phyloP scores from a whole-genome alignment of 345 rosid species.

The Pistacia atlantica region DNA sequence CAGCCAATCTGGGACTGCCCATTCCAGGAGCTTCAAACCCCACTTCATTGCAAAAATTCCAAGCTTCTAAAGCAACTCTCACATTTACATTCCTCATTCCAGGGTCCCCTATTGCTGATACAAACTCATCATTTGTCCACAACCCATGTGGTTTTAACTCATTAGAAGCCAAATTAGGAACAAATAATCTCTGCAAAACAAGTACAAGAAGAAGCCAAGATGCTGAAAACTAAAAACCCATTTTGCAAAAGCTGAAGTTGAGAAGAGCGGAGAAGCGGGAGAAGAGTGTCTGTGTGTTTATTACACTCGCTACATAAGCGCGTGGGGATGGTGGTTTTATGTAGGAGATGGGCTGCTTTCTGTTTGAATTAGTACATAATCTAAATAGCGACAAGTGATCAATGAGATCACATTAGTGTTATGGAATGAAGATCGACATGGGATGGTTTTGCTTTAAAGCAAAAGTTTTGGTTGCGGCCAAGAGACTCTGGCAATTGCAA shows the following conservation, averaged over 20 bases:
- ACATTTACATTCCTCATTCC: constrained; percentile 52
- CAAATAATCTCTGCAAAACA: constrained; percentile 11
- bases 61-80: constrained; percentile 63
- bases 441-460: not conserved
- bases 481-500: not conserved
- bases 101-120: constrained; percentile 60
- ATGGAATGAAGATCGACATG: not conserved
- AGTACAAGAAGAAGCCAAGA: constrained; percentile 1
- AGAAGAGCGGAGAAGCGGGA: not conserved
- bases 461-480: not conserved
- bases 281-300: not conserved
- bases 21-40: constrained; percentile 54
- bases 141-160: constrained; percentile 6
- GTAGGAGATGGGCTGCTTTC: not conserved
- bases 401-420: not conserved
- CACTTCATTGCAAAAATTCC: constrained; percentile 76
- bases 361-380: not conserved
- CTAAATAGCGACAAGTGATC: not conserved
- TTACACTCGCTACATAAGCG: not conserved
- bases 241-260: not conserved
- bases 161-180: not conserved
- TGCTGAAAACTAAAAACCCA: constrained; percentile 7
- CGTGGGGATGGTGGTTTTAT: not conserved
- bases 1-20: constrained; percentile 67
- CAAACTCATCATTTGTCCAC: constrained; percentile 16